Conservation (phyloP, 306 rosid species). For the Fragaria ananassa region DNA sequence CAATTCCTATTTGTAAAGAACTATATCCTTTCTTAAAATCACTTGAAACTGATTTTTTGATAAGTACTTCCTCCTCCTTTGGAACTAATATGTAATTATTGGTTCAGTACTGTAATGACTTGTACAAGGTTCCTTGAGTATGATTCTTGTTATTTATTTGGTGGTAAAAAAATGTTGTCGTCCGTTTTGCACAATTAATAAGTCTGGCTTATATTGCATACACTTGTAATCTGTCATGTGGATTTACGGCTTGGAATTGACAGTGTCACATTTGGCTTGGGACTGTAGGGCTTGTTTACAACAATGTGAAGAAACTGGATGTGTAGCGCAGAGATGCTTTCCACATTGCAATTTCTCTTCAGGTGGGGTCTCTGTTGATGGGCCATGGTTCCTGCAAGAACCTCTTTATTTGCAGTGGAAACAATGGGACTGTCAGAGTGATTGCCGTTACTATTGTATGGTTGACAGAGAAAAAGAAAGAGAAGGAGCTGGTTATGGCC, state of each 20-base stretch:
- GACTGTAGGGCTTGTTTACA: constrained; percentile 51
- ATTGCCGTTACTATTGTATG: constrained; percentile 71
- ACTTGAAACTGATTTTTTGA: neutral
- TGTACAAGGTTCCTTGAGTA: neutral
- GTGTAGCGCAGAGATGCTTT: constrained; percentile 54
- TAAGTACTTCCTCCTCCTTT: neutral
- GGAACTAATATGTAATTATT: neutral
- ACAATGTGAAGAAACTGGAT: constrained; percentile 65
- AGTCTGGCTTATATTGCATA: neutral
- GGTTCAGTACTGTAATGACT: neutral
- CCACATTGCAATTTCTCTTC: constrained; percentile 52
- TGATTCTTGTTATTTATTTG: neutral
- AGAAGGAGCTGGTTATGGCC: constrained; percentile 37
- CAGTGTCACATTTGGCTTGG: constrained; percentile 5
- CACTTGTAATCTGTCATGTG: constrained; percentile 1
- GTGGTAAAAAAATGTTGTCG: neutral
- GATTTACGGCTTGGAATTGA: neutral
- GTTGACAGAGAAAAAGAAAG: constrained; percentile 59
- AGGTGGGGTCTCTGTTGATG: constrained; percentile 25
- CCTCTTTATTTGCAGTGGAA: constrained; percentile 61
- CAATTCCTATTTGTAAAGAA: neutral
- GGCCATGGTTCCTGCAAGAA: constrained; percentile 57
- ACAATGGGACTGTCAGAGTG: constrained; percentile 57
- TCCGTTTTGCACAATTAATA: neutral
- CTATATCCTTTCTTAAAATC: neutral